Percentiles rank a stretch among this genome's conserved stretches.
Conservation (phyloP, 2,329 filamentous ascomycete genomes). For the Aspergillus puulaauensis region DNA sequence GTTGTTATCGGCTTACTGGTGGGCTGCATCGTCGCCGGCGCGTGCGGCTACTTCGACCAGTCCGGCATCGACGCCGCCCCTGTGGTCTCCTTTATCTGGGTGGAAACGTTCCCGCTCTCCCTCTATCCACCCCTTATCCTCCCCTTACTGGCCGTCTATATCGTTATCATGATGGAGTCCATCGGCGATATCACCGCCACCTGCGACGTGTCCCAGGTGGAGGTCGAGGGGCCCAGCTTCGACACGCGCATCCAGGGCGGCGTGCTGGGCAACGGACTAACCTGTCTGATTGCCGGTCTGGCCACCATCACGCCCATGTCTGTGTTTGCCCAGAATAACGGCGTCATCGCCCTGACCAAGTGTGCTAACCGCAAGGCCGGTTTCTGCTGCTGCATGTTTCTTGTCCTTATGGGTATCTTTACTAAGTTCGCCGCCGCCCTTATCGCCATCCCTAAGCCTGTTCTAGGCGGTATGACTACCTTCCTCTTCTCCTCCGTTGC, state of each 20-base stretch:
- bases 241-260: constrained; percentile 69
- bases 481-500: constrained; percentile 68
- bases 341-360: constrained; percentile 65
- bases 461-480: constrained; percentile 54
- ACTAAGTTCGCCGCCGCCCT: constrained; percentile 69
- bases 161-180: constrained; percentile 67
- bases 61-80: constrained; percentile 59
- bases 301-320: constrained; percentile 69
- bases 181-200: constrained; percentile 69
- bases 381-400: constrained; percentile 64
- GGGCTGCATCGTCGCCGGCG: constrained; percentile 66
- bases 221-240: constrained; percentile 64
- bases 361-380: constrained; percentile 69
- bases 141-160: constrained; percentile 57
- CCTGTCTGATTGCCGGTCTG: constrained; percentile 61
- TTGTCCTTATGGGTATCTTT: constrained; percentile 69
- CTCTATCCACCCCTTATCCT: constrained; percentile 67
- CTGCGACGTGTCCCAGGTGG: constrained; percentile 63
- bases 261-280: constrained; percentile 65
- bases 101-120: constrained; percentile 64
- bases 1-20: constrained; percentile 65
- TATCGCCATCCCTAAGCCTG: constrained; percentile 59
- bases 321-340: constrained; percentile 69
- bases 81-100: constrained; percentile 67
- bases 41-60: constrained; percentile 64